Evolutionary conservation across 225 moss, liverwort and hornwort genomes (phyloP), one percentile per base, ranked within the genome.

Genomic region (Lunularia cruciata): DNA sequence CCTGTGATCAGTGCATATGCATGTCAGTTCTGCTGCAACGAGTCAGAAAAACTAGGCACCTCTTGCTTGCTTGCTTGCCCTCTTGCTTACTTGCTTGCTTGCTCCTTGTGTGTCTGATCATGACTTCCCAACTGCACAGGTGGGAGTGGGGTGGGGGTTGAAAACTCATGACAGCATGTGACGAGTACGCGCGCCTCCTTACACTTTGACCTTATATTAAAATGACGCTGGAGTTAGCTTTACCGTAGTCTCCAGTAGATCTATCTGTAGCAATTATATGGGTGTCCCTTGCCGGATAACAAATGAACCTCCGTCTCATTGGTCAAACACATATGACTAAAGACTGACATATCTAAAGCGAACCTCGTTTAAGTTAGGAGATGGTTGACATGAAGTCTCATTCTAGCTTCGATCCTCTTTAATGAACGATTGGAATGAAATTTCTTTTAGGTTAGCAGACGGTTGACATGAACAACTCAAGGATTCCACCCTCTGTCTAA

Each of bases 151-250:
- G n/a, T n/a, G n/a, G n/a, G n/a, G n/a, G n/a, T n/a, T 25, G 31
- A 33, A 32, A 32, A 57, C 56, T 57, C 56, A 57, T 57, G 56
- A 57, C 56, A 57, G 14, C 56, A 57, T 31, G 56, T 57, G 56
- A 57, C 56, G 15, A 57, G 54, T 25, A 53, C 27, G 56, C 32
- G 16, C 23, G 31, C 32, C 56, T 57, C 33, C 56, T 57, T 57
- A 33, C 56, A 11, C 56, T 57, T 57, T 57, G 56, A 57, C 56
- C 31, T 26, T 30, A 15, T 15, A 30, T 57, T 11, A 25, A 57
- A 57, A 57, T 26, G 56, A 57, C 26, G 54, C 28, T 54, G 23
- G 9, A 54, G 26, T 27, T 11, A 27, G 27, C 27, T 28, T 54
- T 54, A 5, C 54, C 54, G 7, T 28, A 28, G 54, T 28, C 8